These are phyloP conservation scores for Vitis labrusca DNA, from an alignment of 164 flowering plant genomes.

Conservation along the genomic window DNA sequence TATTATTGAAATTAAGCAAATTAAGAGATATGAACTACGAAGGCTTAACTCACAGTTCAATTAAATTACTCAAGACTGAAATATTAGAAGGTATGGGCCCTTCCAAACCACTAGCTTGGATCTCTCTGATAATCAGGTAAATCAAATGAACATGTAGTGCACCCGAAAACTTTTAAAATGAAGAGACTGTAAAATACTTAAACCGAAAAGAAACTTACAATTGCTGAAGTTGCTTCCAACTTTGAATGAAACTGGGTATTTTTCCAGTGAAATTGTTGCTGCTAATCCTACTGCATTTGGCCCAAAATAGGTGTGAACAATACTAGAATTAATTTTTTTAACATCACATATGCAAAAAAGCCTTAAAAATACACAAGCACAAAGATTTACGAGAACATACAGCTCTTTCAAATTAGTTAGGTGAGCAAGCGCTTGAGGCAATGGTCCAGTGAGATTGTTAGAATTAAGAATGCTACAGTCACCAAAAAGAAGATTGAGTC, in stretches of 20 bases:
- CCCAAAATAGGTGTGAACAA: too few species aligned
- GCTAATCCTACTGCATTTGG: too few species aligned
- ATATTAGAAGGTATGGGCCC: slow-evolving; percentile 32
- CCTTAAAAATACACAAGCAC: too few species aligned
- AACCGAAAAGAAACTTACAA: slow-evolving; percentile 25
- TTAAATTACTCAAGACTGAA: slow-evolving; percentile 20
- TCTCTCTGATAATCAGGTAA: too few species aligned
- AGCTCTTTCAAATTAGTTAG: too few species aligned
- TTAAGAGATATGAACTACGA: too few species aligned
- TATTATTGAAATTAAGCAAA: too few species aligned
- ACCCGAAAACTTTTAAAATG: neutral
- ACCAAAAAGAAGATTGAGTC: neutral
- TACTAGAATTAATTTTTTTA: too few species aligned
- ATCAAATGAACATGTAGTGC: neutral
- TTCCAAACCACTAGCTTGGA: slow-evolving; percentile 27
- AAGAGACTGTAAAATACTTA: neutral
- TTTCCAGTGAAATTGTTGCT: slow-evolving; percentile 10
- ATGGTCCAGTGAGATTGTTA: too few species aligned
- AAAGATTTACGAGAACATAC: too few species aligned
- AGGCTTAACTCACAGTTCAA: slow-evolving; percentile 1
- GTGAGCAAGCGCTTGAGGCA: too few species aligned
- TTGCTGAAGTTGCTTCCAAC: slow-evolving; percentile 28
- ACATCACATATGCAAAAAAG: too few species aligned
- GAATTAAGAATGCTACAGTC: slow-evolving; percentile 15
- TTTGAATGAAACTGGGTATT: slow-evolving; percentile 35